These are phyloP conservation scores for Vachellia collinsii DNA, from an alignment of 306 rosid genomes.

Conservation along the genomic window DNA sequence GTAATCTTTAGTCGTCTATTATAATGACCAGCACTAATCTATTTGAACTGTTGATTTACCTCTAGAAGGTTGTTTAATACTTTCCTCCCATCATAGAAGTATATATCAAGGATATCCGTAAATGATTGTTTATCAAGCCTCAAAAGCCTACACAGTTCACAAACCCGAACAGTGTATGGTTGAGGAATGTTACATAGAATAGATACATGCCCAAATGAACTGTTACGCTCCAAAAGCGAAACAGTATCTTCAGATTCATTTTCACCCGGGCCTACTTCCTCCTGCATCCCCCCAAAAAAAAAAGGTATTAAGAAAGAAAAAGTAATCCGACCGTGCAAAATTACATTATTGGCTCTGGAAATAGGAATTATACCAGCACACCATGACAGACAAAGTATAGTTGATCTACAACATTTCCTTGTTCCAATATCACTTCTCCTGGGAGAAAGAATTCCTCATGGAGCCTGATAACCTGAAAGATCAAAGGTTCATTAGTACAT, in stretches of 20 bases:
- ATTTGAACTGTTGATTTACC: constrained; percentile 52
- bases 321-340: constrained; percentile 16
- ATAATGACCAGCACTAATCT: constrained; percentile 11
- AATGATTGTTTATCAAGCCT: constrained; percentile 94
- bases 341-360: constrained; percentile 16
- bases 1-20: constrained; percentile 7
- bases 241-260: constrained; percentile 80
- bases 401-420: constrained; percentile 91
- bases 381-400: constrained; percentile 94
- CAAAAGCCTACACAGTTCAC: constrained; percentile 83
- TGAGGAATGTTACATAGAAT: constrained; percentile 97
- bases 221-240: constrained; percentile 56
- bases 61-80: constrained; percentile 88
- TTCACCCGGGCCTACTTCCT: constrained; percentile 70
- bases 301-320: neutral
- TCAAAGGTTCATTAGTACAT: constrained; percentile 6
- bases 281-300: constrained; percentile 54
- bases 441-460: constrained; percentile 98
- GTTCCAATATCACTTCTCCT: constrained; percentile 90
- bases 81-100: constrained; percentile 86
- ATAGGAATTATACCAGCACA: constrained; percentile 63
- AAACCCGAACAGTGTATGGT: constrained; percentile 86
- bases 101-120: constrained; percentile 82
- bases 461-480: constrained; percentile 72
- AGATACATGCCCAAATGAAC: constrained; percentile 86